phyloP scores from a whole-genome alignment of 1,284 basidiomycete species.

The Cryptococcus jaspeensis region DNA sequence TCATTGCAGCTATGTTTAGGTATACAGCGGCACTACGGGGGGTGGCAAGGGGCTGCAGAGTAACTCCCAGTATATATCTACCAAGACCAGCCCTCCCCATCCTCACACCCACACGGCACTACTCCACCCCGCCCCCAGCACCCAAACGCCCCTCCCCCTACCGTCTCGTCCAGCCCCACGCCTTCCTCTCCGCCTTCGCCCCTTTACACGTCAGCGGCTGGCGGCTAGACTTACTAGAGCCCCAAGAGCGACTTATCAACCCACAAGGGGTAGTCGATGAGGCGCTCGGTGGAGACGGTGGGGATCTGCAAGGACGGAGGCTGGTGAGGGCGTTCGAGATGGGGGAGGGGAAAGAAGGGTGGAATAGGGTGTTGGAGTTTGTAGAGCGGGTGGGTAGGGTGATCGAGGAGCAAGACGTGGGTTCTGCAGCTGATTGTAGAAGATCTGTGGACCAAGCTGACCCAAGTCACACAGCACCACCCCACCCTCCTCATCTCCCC shows the following conservation, averaged over 20 bases:
- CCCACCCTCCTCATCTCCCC: constrained; percentile 34
- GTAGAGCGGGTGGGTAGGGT: constrained; percentile 13
- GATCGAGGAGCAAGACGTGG: constrained; percentile 34
- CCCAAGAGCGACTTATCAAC: constrained; percentile 2
- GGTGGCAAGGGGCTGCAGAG: too few species aligned
- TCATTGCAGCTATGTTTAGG: too few species aligned
- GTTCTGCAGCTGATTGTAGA: constrained; percentile 8
- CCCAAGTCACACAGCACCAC: constrained; percentile 35
- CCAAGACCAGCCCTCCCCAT: too few species aligned
- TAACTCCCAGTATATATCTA: too few species aligned
- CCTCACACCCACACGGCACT: neutral
- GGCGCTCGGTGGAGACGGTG: neutral
- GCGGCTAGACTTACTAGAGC: constrained; percentile 21
- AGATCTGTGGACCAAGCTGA: neutral
- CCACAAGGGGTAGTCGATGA: neutral
- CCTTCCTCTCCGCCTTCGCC: constrained; percentile 34
- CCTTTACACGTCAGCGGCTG: constrained; percentile 40
- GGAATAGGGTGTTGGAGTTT: constrained; percentile 24
- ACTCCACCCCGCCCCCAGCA: neutral
- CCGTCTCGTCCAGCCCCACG: constrained; percentile 30
- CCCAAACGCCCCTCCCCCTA: constrained; percentile 35
- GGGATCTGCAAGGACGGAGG: constrained; percentile 34
- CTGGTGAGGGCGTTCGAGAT: constrained; percentile 34
- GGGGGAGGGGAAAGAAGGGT: constrained; percentile 28
- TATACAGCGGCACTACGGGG: too few species aligned